Percentiles rank a stretch among this genome's conserved stretches.
Conservation (phyloP, 2,329 filamentous ascomycete species). For the Cladosporium sp. region DNA sequence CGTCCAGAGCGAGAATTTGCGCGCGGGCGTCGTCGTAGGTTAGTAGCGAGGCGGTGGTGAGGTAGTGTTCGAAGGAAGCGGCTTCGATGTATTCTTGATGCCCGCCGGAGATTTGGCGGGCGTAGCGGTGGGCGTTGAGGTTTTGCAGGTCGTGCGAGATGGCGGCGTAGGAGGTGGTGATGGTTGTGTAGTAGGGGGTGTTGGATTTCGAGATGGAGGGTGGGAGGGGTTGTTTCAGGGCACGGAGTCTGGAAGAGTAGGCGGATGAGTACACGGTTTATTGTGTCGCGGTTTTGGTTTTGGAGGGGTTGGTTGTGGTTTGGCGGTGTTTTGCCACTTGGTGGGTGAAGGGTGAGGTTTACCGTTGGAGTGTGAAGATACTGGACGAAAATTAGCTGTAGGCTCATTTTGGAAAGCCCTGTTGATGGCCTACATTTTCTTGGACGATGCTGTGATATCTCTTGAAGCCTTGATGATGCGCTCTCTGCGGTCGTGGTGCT, state of each 20-base stretch:
- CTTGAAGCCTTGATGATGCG: constrained; percentile 84
- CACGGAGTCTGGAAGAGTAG: constrained; percentile 56
- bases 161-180: constrained; percentile 62
- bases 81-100: constrained; percentile 95
- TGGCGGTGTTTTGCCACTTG: neutral
- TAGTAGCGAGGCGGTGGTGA: constrained; percentile 71
- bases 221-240: constrained; percentile 58
- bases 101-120: constrained; percentile 68
- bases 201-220: constrained; percentile 66
- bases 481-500: constrained; percentile 90
- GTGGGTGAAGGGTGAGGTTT: constrained; percentile 29
- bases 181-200: constrained; percentile 64
- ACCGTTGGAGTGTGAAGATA: constrained; percentile 79
- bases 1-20: constrained; percentile 35
- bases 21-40: constrained; percentile 56
- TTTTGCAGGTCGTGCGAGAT: constrained; percentile 71
- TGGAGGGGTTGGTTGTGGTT: neutral
- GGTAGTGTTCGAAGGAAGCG: constrained; percentile 81
- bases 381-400: constrained; percentile 38
- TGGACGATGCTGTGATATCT: constrained; percentile 89
- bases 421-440: constrained; percentile 73
- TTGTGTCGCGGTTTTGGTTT: no score
- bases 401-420: no score
- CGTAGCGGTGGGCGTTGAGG: constrained; percentile 79
- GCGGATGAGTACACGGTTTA: neutral